These are phyloP conservation scores for Brasenia schreberi DNA, from an alignment of 164 flowering plant genomes.

Conservation along the genomic window DNA sequence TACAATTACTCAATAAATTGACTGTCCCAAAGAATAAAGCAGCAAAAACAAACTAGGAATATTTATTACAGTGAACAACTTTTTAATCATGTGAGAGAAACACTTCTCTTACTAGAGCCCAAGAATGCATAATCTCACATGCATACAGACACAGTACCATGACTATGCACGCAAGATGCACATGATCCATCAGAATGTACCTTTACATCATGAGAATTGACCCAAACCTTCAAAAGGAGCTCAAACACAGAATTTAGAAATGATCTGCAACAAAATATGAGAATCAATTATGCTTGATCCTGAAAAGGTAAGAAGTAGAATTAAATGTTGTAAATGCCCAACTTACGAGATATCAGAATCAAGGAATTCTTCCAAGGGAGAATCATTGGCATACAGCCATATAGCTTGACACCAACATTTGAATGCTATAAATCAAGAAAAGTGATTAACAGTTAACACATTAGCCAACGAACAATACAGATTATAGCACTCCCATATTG, in stretches of 20 bases:
- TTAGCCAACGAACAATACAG: neutral
- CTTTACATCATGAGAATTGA: slow-evolving; percentile 84
- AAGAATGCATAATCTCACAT: neutral
- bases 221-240: slow-evolving; percentile 90
- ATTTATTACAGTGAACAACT: too few relatives aligned
- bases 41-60: neutral
- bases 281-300: slow-evolving; percentile 1
- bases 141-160: neutral
- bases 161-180: neutral
- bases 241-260: slow-evolving; percentile 94
- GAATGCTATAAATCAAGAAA: slow-evolving; percentile 48
- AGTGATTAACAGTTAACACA: neutral
- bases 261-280: slow-evolving; percentile 50
- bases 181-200: slow-evolving; percentile 16
- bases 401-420: slow-evolving; percentile 98
- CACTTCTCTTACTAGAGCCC: neutral
- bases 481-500: neutral
- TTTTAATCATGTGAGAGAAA: too few relatives aligned
- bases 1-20: too few relatives aligned
- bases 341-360: slow-evolving; percentile 87
- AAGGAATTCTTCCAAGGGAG: slow-evolving; percentile 38
- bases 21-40: neutral
- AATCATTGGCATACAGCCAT: slow-evolving; percentile 48
- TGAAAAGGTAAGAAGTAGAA: neutral
- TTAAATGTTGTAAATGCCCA: neutral